Evolutionary conservation across 108 stramenopile genomes (phyloP), one percentile per base, ranked within the genome.

Genomic region (Pseudonitzschia delicatissima): DNA sequence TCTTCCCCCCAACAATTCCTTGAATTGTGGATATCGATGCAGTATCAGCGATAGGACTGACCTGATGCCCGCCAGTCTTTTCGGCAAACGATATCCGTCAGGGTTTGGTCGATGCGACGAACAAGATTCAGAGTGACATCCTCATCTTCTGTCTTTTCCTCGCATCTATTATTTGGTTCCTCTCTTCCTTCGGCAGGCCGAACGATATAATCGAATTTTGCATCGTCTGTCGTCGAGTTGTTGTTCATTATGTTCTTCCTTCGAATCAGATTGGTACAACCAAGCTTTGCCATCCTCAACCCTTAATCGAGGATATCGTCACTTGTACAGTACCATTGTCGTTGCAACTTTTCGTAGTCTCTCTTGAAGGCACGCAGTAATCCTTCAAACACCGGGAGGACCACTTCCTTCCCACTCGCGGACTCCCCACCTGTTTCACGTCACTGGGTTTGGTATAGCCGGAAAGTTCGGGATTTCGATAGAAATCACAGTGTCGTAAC

Each of bases 1-100:
- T 47, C 64, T 44, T 45, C 80, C 76, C 12, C 80, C 76, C 29
- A 81, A 49, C 17, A 69, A 5, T 25, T 52, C 27, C 28, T 69
- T 68, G 36, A 81, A 36, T 12, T 37, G 4, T n/a, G 64, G 47
- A 62, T 77, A 42, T 12, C 80, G 76, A 44, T 77, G 76, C 37
- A 81, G 37, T 34, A 81, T 37, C 26, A 81, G 48, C 21, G 33
- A 25, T 17, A 81, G 52, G 27, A n/a, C 20, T 62, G 5, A 81
- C 62, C 40, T 77, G 71, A 15, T 71, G 58, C 11, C 70, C 76
- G 33, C 76, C 80, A 59, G n/a, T 81, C 80, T 48, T 74, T 31
- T 33, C 69, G 45, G 21, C 36, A 37, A 42, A 61, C 37, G 15
- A 61, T 37, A 36, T 61, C 60, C 1, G 60, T 61, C 60, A 61